Base-by-base conservation (phyloP, 2,329 filamentous ascomycete species). In the Teratosphaeria viscida region DNA sequence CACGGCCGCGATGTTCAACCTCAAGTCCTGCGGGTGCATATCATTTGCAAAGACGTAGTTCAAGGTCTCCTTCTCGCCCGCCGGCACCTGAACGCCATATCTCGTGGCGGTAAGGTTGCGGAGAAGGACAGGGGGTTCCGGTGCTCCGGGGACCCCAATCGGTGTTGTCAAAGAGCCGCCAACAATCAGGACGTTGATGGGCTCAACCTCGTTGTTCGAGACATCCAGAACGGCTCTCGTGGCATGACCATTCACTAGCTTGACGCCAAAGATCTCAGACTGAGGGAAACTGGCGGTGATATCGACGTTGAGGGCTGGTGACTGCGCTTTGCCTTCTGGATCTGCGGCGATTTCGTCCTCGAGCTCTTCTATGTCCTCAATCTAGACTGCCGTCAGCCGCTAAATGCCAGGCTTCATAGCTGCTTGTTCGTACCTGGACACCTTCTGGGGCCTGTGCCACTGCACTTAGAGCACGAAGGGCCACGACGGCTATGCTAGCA, bases 171-270 rank as follows among this genome's bases (percentile, higher is more conserved):
- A 83, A 64, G 83, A 83, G 64, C 92, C 94, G 53, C 86, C 86
- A 54, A 96, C 77, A 68, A 95, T 82, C 72, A 85, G 81, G 61
- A 99, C 80, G 63, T 82, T 83, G 71, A 99, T 83, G 27, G 91
- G 82, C 57, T 81, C 80, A 12, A 83, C 80, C 77, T 99, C 94
- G 63, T 89, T 81, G 80, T 99, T 99, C 74, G 81, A 83, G 73
- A 99, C 81, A 70, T 90, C 85, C 68, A 99, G 78, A 58, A 95
- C 77, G 39, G 91, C 88, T 74, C 89, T 85, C 64, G 91, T 96
- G 52, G 90, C 85, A 65, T 87, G 86, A 71, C 91, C 90, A 74
- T 99, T 99, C 80, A 97, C 84, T 67, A 97, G 85, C 83, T 95
- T 96, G 68, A 97, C 85, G 69, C 92, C 94, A 68, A 96, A 94